Evolutionary conservation across 345 rosid genomes (phyloP).

Genomic region (Crucihimalaya himalaica): DNA sequence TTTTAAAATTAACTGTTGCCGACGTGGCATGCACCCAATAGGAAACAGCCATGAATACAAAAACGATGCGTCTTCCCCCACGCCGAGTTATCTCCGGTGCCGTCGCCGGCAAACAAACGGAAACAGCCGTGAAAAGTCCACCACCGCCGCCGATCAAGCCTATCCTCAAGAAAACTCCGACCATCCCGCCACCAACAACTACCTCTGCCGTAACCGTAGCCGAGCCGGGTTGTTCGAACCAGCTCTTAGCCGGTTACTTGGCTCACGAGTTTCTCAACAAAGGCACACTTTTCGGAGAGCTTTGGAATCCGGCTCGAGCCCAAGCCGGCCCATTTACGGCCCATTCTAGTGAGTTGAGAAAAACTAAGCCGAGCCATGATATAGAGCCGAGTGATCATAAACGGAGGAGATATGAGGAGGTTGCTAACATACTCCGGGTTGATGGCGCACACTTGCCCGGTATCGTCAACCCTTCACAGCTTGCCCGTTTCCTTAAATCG

Average conservation of each 20-base stretch:
- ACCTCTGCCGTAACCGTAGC: conserved; percentile 18
- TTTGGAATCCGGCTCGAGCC: conserved; percentile 47
- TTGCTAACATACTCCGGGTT: conserved; percentile 62
- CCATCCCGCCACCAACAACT: background rate
- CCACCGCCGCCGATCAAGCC: conserved; percentile 34
- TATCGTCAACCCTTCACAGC: conserved; percentile 81
- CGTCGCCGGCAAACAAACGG: conserved; percentile 18
- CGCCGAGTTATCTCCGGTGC: conserved; percentile 58
- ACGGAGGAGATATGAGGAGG: conserved; percentile 63
- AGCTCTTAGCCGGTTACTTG: conserved; percentile 75
- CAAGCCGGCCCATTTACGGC: conserved; percentile 24
- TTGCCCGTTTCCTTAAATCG: conserved; percentile 60
- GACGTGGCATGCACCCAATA: conserved; percentile 74
- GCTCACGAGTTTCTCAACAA: conserved; percentile 79
- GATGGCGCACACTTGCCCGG: conserved; percentile 76
- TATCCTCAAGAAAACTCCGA: conserved; percentile 43
- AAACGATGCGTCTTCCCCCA: conserved; percentile 89
- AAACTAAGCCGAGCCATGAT: conserved; percentile 38
- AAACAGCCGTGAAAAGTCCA: conserved; percentile 25
- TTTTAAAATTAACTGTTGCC: conserved; percentile 19
- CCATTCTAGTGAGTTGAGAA: conserved; percentile 24
- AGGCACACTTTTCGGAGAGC: conserved; percentile 80
- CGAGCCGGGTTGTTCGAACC: conserved; percentile 46
- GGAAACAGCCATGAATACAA: conserved; percentile 50
- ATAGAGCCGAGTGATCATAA: conserved; percentile 42